These are phyloP conservation scores for Fusarium dimerum DNA, from an alignment of 2,329 filamentous ascomycete species.

Conservation along the genomic window DNA sequence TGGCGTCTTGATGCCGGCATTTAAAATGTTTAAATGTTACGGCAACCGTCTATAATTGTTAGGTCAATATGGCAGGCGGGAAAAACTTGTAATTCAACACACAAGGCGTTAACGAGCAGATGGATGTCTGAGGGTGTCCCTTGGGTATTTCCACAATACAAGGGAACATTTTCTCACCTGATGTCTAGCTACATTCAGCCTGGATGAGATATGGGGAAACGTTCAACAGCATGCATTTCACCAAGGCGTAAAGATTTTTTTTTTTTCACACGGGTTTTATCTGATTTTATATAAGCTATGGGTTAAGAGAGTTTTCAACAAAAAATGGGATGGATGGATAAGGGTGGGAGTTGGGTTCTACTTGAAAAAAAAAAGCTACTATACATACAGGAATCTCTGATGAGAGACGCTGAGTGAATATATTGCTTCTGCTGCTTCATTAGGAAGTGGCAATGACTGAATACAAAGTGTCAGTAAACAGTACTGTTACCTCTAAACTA, in stretches of 20 bases:
- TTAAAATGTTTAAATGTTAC: slow-evolving; percentile 38
- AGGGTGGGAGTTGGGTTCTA: slow-evolving; percentile 30
- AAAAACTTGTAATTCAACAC: slow-evolving; percentile 15
- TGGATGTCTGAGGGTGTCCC: slow-evolving; percentile 11
- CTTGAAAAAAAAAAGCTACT: neutral
- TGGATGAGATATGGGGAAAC: slow-evolving; percentile 34
- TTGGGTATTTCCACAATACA: neutral
- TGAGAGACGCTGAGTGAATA: neutral
- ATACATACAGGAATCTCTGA: neutral
- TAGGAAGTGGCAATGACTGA: neutral
- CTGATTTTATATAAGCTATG: slow-evolving; percentile 18
- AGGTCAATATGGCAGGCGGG: neutral
- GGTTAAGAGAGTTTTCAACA: slow-evolving; percentile 29
- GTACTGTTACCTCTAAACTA: too few species aligned
- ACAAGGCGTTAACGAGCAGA: slow-evolving; percentile 3
- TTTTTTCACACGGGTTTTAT: slow-evolving; percentile 24
- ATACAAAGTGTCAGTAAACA: neutral
- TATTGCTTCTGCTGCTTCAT: neutral
- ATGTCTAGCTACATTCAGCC: slow-evolving; percentile 28
- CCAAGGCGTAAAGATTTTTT: slow-evolving; percentile 32
- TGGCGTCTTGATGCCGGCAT: slow-evolving; percentile 64
- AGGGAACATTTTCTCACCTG: neutral
- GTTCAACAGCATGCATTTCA: slow-evolving; percentile 36
- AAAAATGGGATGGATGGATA: slow-evolving; percentile 24
- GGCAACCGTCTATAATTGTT: slow-evolving; percentile 11